A percentile compares a stretch with the other conserved stretches of the same genome.
Evolutionary conservation across 768 basidiomycete genomes (phyloP).

Genomic region (Leccinum subtestaceum): DNA sequence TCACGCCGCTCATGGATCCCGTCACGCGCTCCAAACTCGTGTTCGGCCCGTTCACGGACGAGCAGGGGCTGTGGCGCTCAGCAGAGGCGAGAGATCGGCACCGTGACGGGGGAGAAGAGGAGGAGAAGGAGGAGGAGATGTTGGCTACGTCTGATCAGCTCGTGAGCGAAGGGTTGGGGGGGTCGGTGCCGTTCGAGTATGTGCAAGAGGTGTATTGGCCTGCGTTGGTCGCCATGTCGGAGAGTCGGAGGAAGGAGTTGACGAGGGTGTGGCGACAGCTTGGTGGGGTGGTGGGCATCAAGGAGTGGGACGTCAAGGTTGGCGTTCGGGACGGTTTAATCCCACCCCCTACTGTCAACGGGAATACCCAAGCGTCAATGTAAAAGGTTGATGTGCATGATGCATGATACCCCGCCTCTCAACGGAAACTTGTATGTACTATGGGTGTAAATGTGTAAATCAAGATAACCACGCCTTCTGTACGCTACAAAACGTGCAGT

Average conservation of each 20-base stretch:
- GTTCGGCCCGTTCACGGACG: constrained; percentile 55
- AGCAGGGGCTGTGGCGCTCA: constrained; percentile 26
- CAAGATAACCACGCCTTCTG: background rate
- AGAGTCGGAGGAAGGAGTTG: constrained; percentile 48
- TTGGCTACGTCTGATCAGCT: constrained; percentile 70
- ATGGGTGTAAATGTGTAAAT: background rate
- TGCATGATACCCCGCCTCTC: background rate
- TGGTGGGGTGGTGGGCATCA: constrained; percentile 68
- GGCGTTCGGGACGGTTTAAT: constrained; percentile 16
- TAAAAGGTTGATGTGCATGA: background rate
- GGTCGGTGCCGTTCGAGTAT: constrained; percentile 65
- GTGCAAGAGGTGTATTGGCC: constrained; percentile 77
- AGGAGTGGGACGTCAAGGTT: constrained; percentile 79
- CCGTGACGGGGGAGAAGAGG: background rate
- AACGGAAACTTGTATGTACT: background rate
- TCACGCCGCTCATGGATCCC: constrained; percentile 82
- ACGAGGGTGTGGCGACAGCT: constrained; percentile 62
- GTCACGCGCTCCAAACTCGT: constrained; percentile 71
- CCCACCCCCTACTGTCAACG: background rate
- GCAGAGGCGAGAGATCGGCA: constrained; percentile 22
- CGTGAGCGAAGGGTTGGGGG: constrained; percentile 69
- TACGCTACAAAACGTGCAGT: background rate
- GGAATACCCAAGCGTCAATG: background rate
- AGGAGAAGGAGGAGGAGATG: constrained; percentile 12
- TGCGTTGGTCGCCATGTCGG: constrained; percentile 53